Evolutionary conservation across 1,139 yeast species (phyloP).

Genomic region (Blastobotrys elegans): DNA sequence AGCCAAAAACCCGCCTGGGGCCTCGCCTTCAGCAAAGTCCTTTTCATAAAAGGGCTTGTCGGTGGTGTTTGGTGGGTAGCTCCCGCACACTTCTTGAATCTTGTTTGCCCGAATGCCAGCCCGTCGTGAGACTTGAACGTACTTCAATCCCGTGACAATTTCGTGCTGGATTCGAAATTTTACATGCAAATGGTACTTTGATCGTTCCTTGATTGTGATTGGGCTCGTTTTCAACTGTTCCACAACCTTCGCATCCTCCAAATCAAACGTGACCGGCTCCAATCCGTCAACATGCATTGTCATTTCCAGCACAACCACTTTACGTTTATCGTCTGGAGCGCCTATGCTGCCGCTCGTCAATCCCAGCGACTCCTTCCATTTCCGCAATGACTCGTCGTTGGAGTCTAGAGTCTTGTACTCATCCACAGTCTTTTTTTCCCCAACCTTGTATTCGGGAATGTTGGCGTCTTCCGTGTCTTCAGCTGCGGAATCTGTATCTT

Average conservation of each 20-base stretch:
- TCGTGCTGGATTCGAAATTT: slow-evolving; percentile 86
- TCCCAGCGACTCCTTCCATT: slow-evolving; percentile 92
- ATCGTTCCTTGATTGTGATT: slow-evolving; percentile 71
- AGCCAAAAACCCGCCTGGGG: slow-evolving; percentile 85
- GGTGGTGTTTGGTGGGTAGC: slow-evolving; percentile 84
- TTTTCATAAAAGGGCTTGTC: slow-evolving; percentile 80
- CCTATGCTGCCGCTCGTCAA: slow-evolving; percentile 41
- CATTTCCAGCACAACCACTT: slow-evolving; percentile 75
- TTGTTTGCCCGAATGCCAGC: slow-evolving; percentile 85
- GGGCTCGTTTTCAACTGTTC: slow-evolving; percentile 48
- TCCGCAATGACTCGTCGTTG: slow-evolving; percentile 83
- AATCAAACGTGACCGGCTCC: slow-evolving; percentile 43
- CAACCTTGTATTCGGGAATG: slow-evolving; percentile 51
- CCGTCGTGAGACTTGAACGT: slow-evolving; percentile 78
- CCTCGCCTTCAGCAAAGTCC: slow-evolving; percentile 72
- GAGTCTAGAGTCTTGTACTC: slow-evolving; percentile 81
- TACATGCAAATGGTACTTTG: slow-evolving; percentile 66
- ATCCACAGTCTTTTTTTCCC: slow-evolving; percentile 79
- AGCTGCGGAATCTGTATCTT: neutral
- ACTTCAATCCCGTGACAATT: slow-evolving; percentile 84
- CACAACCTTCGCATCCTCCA: slow-evolving; percentile 44
- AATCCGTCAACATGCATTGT: slow-evolving; percentile 64
- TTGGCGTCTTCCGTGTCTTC: slow-evolving; percentile 1
- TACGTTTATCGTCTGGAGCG: slow-evolving; percentile 64
- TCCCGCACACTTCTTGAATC: slow-evolving; percentile 82